Evolutionary conservation across 2,329 filamentous ascomycete species (phyloP), one percentile per base, ranked within the genome.

Genomic region (Botryotinia convoluta): DNA sequence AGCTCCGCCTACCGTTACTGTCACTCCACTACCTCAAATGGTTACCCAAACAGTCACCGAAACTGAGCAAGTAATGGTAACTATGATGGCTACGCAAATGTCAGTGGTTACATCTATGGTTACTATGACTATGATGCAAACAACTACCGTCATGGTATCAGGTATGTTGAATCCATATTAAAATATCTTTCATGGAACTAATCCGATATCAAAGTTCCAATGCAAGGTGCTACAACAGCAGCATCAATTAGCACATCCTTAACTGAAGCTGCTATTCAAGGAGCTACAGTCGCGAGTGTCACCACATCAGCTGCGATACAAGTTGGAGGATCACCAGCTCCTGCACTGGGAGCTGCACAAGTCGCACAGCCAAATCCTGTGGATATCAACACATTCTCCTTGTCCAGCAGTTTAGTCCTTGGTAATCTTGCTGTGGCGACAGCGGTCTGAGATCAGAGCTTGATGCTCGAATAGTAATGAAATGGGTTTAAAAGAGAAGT

Each of bases 1-100:
- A n/a, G 44, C 72, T 29, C 60, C 72, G n/a, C 75, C 79, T 5
- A 83, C 82, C 35, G 78, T 83, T 35, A 85, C 82, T 8, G 79
- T 83, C 65, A 84, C 83, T 7, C 80, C 82, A 32, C 75, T 81
- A 22, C 78, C 80, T 63, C 67, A 69, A 14, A 72, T 67, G 54
- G 18, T 72, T 35, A 79, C 77, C 44, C 74, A 75, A 51, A 72
- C 72, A 29, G 65, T 76, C 29, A 77, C 76, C 29, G 70, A 74
- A 26, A 76, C 72, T 10, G 26, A 62, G 35, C 22, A 69, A 64
- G 54, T 61, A n/a, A 69, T 69, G 51, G 45, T 69, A 6, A 61
- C 39, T 42, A 42, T 69, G 65, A 72, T 42, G 39, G 54, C 63
- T 9, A 69, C 63, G 35, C 45, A 72, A 42, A 67, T 65, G 22